These are phyloP conservation scores for Hydnomerulius pinastri DNA, from an alignment of 768 basidiomycete genomes.

Conservation along the genomic window DNA sequence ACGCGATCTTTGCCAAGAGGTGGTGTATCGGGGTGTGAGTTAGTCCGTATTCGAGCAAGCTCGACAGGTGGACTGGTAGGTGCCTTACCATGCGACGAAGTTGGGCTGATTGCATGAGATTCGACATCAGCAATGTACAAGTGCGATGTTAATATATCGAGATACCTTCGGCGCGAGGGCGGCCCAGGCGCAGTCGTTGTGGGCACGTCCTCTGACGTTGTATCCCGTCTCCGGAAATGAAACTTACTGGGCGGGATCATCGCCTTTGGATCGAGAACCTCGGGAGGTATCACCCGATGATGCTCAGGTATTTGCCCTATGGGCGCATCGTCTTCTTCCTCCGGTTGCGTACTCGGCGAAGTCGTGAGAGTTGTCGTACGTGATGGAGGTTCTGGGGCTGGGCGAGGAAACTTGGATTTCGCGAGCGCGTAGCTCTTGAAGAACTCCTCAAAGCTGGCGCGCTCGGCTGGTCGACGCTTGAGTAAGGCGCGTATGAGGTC, in stretches of 20 bases:
- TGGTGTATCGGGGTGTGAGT: constrained; percentile 9
- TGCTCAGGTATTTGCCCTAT: constrained; percentile 62
- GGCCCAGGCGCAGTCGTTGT: not conserved
- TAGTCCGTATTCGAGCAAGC: constrained; percentile 11
- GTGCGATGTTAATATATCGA: not conserved
- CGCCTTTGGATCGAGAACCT: constrained; percentile 76
- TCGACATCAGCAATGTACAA: constrained; percentile 4
- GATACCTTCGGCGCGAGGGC: constrained; percentile 23
- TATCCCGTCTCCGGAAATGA: constrained; percentile 55
- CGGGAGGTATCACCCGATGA: constrained; percentile 73
- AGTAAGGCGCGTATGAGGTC: constrained; percentile 81
- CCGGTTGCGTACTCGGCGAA: constrained; percentile 20
- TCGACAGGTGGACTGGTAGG: constrained; percentile 1
- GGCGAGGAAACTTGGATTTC: constrained; percentile 75
- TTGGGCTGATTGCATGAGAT: constrained; percentile 9
- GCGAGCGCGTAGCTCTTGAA: constrained; percentile 79
- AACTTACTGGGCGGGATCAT: constrained; percentile 85
- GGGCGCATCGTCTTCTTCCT: constrained; percentile 34
- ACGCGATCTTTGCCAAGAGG: constrained; percentile 13
- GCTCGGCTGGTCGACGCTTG: constrained; percentile 79
- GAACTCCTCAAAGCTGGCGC: constrained; percentile 90
- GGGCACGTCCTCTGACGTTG: constrained; percentile 12
- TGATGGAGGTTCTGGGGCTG: constrained; percentile 24
- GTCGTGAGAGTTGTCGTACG: constrained; percentile 12
- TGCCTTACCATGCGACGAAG: constrained; percentile 20